Evolutionary conservation across 1,284 basidiomycete genomes (phyloP), one percentile per base, ranked within the genome.

Genomic region (Malassezia arunalokei): DNA sequence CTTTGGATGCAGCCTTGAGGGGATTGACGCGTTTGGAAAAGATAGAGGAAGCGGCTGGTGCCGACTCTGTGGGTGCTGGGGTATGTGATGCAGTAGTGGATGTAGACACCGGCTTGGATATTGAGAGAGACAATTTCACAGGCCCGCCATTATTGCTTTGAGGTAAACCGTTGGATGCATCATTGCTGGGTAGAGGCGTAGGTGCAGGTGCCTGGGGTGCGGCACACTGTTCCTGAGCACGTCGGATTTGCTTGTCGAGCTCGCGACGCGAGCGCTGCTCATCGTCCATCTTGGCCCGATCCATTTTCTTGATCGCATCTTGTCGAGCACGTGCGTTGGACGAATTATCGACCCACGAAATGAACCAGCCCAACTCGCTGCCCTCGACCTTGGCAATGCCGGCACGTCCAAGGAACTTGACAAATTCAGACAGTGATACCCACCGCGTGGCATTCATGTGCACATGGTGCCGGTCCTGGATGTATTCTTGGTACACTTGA

Each of bases 371-470:
- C 76, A 95, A 90, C 76, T 96, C 92, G 44, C 88, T 94, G 76
- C 98, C 92, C 71, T 98, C 92, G 20, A 95, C 94, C 60, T 86
- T 81, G 3, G 84, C 87, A 43, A 95, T 79, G 33, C 94, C 92
- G 6, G 81, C 79, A 41, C 89, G 80, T 3, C 94, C 91, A 29
- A 99, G 79, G 66, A 91, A 82, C 75, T 92, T 90, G 66, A 83
- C 79, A 65, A 98, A 99, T 68, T 94, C 92, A 9, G 86, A 86
- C 56, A 98, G 79, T 8, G 92, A 94, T 24, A 94, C 87, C 91
- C 94, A 98, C 56, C 87, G 82, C 8, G 94, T 98, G 5, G 91
- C 79, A 75, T 99, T 99, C 94, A 99, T 98, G 77, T 99, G 94
- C 24, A 91, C 78, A 74, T 98, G 94, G 47, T 80, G 75, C 75